These are phyloP conservation scores for Psilocybe mexicana DNA, from an alignment of 1,284 basidiomycete genomes.

Conservation along the genomic window DNA sequence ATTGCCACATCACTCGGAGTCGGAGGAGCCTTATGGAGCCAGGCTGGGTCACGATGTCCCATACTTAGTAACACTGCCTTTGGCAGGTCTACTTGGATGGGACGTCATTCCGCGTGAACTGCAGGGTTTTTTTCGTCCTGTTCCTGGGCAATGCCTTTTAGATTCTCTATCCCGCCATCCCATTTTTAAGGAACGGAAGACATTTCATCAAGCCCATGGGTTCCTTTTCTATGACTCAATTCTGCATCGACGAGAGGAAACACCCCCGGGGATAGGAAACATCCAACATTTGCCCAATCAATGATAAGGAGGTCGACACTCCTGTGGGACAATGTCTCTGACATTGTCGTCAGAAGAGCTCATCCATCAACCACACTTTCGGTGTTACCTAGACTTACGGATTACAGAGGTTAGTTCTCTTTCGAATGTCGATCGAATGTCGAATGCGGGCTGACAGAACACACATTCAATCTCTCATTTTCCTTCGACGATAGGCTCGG, in stretches of 20 bases:
- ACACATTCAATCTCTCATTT: background rate
- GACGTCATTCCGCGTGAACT: no score
- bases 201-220: background rate
- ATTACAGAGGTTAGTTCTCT: background rate
- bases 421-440: background rate
- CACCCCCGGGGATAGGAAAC: background rate
- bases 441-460: background rate
- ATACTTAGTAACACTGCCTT: no score
- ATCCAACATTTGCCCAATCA: background rate
- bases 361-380: conserved; percentile 4
- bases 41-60: no score
- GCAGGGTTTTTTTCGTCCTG: no score
- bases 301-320: background rate
- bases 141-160: no score
- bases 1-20: no score
- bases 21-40: no score
- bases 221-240: background rate
- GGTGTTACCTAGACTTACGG: background rate
- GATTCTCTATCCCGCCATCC: no score
- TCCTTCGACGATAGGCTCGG: conserved; percentile 1
- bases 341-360: background rate
- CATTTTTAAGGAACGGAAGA: no score
- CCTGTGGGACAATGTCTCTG: background rate
- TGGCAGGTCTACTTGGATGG: no score
- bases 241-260: background rate